Evolutionary conservation across 257 asterid genomes (phyloP).

Genomic region (Lantana camara): DNA sequence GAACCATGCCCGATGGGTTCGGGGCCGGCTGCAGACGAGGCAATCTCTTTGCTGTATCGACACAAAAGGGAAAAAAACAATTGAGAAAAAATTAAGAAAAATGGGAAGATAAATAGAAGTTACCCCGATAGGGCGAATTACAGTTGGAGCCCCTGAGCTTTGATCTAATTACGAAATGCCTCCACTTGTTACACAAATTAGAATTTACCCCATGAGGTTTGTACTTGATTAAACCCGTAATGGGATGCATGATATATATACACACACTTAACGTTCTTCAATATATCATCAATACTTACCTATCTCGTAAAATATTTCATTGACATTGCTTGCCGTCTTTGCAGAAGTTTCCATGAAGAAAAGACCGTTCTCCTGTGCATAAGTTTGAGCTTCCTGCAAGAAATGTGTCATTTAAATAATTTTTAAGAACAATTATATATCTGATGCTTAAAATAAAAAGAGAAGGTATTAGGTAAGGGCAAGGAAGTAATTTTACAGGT

Average conservation of each 20-base stretch:
- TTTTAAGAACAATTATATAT: slow-evolving; percentile 2
- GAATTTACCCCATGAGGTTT: no score
- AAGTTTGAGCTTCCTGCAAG: slow-evolving; percentile 31
- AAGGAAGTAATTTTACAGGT: no score
- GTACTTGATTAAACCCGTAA: no score
- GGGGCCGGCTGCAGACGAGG: slow-evolving; percentile 57
- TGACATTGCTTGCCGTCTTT: slow-evolving; percentile 60
- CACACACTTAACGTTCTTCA: neutral
- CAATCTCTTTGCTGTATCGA: slow-evolving; percentile 54
- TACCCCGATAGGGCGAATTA: no score
- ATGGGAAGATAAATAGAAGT: no score
- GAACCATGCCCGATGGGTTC: slow-evolving; percentile 63
- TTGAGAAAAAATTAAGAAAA: no score
- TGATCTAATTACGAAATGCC: no score
- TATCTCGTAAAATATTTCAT: slow-evolving; percentile 52
- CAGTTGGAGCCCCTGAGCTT: no score
- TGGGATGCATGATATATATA: neutral
- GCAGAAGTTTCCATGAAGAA: slow-evolving; percentile 72
- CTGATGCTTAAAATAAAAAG: slow-evolving; percentile 13
- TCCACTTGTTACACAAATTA: no score
- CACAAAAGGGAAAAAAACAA: neutral
- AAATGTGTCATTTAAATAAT: neutral
- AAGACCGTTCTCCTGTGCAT: slow-evolving; percentile 51
- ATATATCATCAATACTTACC: slow-evolving; percentile 31
- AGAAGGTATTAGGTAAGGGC: neutral